Conservation (phyloP, 192 early-diverging fungal genomes). For the Coemansia sp. region DNA sequence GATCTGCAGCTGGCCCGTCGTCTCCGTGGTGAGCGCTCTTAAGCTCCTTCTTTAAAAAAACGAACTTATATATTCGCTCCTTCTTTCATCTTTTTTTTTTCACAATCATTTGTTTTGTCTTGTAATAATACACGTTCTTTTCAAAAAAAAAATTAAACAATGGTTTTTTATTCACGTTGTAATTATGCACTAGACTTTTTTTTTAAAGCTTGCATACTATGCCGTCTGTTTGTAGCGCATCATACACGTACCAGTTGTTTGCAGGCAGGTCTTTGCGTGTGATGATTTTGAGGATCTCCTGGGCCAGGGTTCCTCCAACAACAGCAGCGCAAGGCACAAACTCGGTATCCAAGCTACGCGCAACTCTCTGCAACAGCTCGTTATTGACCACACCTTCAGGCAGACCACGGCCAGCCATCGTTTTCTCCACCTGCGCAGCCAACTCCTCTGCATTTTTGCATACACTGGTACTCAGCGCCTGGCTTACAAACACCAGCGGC, state of each 20-base stretch:
- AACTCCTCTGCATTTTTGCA: not conserved
- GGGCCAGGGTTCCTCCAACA: constrained; percentile 84
- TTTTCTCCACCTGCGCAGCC: not conserved
- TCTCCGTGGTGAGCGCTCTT: constrained; percentile 89
- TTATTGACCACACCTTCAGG: constrained; percentile 22
- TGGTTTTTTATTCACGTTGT: not conserved
- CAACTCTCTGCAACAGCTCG: constrained; percentile 46
- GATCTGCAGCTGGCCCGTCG: constrained; percentile 97
- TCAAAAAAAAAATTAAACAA: not conserved
- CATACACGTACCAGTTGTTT: constrained; percentile 77
- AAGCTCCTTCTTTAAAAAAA: constrained; percentile 30
- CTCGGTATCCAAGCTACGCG: constrained; percentile 60
- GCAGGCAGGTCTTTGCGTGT: constrained; percentile 80
- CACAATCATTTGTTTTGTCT: not conserved
- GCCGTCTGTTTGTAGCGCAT: constrained; percentile 61
- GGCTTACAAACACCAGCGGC: constrained; percentile 38
- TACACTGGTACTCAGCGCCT: not conserved
- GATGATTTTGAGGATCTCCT: constrained; percentile 87
- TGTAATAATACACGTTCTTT: constrained; percentile 11
- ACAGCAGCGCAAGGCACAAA: constrained; percentile 79
- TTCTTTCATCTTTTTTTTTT: not conserved
- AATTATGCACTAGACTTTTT: too few species aligned
- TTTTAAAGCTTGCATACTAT: constrained; percentile 27
- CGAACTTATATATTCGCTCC: not conserved
- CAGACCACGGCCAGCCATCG: constrained; percentile 19